Conservation (phyloP, 345 rosid genomes). For the Clarkia xantiana region DNA sequence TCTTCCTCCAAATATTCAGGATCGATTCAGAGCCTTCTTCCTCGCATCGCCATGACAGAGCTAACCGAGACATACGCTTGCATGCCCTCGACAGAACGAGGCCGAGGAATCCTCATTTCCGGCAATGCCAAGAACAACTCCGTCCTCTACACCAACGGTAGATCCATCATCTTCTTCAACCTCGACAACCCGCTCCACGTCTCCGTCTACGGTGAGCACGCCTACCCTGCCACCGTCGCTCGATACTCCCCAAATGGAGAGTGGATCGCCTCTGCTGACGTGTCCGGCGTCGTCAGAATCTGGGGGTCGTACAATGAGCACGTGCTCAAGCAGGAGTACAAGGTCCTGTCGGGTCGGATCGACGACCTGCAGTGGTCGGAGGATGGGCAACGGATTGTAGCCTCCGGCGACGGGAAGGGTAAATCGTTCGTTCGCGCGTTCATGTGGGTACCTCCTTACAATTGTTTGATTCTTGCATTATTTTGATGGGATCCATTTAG, state of each 20-base stretch:
- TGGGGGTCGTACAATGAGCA: slow-evolving; percentile 77
- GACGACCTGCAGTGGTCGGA: slow-evolving; percentile 99
- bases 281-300: slow-evolving; percentile 80
- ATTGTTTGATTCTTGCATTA: background rate
- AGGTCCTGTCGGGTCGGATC: slow-evolving; percentile 85
- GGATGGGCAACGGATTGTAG: slow-evolving; percentile 84
- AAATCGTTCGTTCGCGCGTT: slow-evolving; percentile 93
- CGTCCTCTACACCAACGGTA: slow-evolving; percentile 70
- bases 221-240: slow-evolving; percentile 84
- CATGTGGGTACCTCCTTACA: slow-evolving; percentile 37
- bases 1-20: background rate
- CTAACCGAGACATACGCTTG: slow-evolving; percentile 74
- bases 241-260: slow-evolving; percentile 95
- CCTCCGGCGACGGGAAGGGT: slow-evolving; percentile 93
- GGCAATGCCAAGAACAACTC: slow-evolving; percentile 58
- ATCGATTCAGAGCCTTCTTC: background rate
- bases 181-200: slow-evolving; percentile 69
- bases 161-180: slow-evolving; percentile 77
- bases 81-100: slow-evolving; percentile 84
- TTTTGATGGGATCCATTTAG: background rate
- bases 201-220: slow-evolving; percentile 82
- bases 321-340: slow-evolving; percentile 87
- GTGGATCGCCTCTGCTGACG: slow-evolving; percentile 97
- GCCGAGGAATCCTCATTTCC: slow-evolving; percentile 75
- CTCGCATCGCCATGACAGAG: slow-evolving; percentile 17